Conservation (phyloP, 106 monocot genomes). For the Dioscorea alata region DNA sequence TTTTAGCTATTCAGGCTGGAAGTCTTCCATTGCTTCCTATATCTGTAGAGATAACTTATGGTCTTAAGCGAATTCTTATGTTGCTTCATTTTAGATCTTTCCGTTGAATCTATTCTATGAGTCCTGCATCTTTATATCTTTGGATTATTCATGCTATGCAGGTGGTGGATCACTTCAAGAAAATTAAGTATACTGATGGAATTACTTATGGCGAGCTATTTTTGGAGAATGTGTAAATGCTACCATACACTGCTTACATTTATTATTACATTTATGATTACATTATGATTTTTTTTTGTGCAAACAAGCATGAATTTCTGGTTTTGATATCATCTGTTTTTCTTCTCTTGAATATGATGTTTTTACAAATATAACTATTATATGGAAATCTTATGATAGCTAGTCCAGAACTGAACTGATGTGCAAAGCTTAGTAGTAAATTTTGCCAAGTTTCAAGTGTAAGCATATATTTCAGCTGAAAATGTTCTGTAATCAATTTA, state of each 20-base stretch:
- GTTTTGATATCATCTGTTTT: too few species aligned
- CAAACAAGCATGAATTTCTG: not conserved
- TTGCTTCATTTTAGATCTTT: slow-evolving; percentile 65
- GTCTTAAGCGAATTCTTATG: slow-evolving; percentile 93
- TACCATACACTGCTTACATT: not conserved
- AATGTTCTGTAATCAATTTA: too few species aligned
- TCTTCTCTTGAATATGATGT: too few species aligned
- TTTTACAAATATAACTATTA: too few species aligned
- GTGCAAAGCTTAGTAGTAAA: too few species aligned
- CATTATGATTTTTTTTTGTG: not conserved
- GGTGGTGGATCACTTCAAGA: slow-evolving; percentile 99
- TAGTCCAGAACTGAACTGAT: too few species aligned
- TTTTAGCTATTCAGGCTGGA: slow-evolving; percentile 59
- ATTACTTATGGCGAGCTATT: slow-evolving; percentile 97
- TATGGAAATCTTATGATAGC: too few species aligned
- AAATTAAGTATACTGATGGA: slow-evolving; percentile 84
- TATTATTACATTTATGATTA: too few species aligned
- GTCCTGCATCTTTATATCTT: too few species aligned
- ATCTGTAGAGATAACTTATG: slow-evolving; percentile 97
- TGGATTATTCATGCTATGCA: slow-evolving; percentile 11
- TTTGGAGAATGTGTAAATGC: slow-evolving; percentile 80
- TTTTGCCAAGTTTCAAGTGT: too few species aligned
- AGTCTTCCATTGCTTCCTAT: slow-evolving; percentile 77
- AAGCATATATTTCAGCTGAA: too few species aligned
- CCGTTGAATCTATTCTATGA: not conserved